These are phyloP conservation scores for Colletotrichum lindemuthianum DNA, from an alignment of 2,329 filamentous ascomycete species.

Conservation along the genomic window DNA sequence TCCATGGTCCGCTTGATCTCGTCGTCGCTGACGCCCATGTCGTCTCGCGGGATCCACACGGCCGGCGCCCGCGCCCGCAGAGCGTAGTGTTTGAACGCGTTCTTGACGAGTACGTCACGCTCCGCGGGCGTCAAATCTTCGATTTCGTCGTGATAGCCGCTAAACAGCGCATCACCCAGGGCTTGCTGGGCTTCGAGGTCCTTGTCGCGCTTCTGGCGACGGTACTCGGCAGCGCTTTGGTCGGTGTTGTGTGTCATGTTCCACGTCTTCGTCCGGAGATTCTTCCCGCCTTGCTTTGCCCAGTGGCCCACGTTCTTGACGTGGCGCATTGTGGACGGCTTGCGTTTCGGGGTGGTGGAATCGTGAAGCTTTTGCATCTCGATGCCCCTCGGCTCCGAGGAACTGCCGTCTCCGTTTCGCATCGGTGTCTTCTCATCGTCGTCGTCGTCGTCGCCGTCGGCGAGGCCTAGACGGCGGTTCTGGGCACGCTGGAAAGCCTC, in stretches of 20 bases:
- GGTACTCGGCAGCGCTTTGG: constrained; percentile 59
- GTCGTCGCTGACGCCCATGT: constrained; percentile 89
- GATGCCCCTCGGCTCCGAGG: constrained; percentile 43
- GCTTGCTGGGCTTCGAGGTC: constrained; percentile 78
- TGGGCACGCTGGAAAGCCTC: constrained; percentile 87
- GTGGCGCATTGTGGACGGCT: constrained; percentile 55
- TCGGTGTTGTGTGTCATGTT: constrained; percentile 46
- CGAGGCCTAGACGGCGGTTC: constrained; percentile 72
- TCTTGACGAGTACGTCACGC: constrained; percentile 83
- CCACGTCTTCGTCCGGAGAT: constrained; percentile 57
- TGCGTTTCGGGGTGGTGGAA: constrained; percentile 41
- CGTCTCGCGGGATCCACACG: constrained; percentile 93
- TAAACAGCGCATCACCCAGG: constrained; percentile 84
- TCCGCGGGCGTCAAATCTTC: constrained; percentile 93
- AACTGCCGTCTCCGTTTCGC: constrained; percentile 46
- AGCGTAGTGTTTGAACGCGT: constrained; percentile 91
- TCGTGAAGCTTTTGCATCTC: constrained; percentile 47
- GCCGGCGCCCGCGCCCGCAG: constrained; percentile 85
- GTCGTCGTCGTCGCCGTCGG: constrained; percentile 62
- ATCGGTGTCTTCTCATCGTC: constrained; percentile 51
- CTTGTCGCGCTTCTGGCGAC: constrained; percentile 58
- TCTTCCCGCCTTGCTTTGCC: constrained; percentile 60
- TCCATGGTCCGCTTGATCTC: constrained; percentile 82
- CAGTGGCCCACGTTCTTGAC: constrained; percentile 59
- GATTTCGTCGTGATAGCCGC: constrained; percentile 89